A percentile compares a stretch with the other conserved stretches of the same genome.
Evolutionary conservation across 768 basidiomycete species (phyloP).

Genomic region (Boletus rubroflammeus): DNA sequence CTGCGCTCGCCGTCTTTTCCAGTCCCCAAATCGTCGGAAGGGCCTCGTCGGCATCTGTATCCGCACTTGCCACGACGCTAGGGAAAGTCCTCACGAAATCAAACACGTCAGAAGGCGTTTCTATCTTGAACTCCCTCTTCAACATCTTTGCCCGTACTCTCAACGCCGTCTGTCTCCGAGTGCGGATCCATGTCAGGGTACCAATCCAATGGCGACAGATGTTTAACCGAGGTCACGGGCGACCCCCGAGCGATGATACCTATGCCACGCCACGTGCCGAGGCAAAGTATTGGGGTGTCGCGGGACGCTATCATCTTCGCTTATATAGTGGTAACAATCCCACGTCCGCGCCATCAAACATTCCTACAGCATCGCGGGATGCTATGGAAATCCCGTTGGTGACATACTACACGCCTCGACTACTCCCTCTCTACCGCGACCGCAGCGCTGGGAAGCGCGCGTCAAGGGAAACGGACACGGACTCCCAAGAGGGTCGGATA

Average conservation of each 20-base stretch:
- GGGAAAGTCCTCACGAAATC: conserved; percentile 2
- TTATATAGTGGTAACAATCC: conserved; percentile 22
- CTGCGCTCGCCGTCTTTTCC: conserved; percentile 10
- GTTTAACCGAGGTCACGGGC: neutral
- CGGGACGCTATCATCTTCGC: conserved; percentile 26
- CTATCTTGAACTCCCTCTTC: conserved; percentile 7
- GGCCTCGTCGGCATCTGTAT: neutral
- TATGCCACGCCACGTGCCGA: conserved; percentile 27
- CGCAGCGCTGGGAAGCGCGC: neutral
- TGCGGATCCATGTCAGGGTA: conserved; percentile 6
- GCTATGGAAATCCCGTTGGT: conserved; percentile 22
- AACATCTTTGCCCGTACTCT: conserved; percentile 11
- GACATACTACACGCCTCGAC: conserved; percentile 34
- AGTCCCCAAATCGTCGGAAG: conserved; percentile 6
- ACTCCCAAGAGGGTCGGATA: conserved; percentile 26
- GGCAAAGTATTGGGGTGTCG: conserved; percentile 31
- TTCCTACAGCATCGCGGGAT: conserved; percentile 3
- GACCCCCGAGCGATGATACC: conserved; percentile 1
- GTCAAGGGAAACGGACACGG: conserved; percentile 7
- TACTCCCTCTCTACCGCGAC: conserved; percentile 39
- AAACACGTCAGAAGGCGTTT: neutral
- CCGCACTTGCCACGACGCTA: conserved; percentile 4
- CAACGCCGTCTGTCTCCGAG: conserved; percentile 13
- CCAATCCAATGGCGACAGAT: conserved; percentile 10
- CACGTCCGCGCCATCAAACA: neutral